These are phyloP conservation scores for Apophysomyces ossiformis DNA, from an alignment of 371 early-diverging fungal genomes.

Conservation along the genomic window DNA sequence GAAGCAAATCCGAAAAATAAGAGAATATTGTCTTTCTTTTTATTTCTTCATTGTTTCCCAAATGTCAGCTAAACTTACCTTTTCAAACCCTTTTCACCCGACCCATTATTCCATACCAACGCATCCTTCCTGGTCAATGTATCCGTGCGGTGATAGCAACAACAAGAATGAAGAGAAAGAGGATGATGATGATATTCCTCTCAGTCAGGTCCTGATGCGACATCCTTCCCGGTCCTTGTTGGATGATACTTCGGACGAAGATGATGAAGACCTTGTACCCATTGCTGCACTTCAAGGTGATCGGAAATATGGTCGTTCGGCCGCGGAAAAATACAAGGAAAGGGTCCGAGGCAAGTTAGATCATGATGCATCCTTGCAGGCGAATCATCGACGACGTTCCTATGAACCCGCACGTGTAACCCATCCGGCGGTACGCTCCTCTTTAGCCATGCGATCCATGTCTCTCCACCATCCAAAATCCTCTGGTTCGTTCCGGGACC, in stretches of 20 bases:
- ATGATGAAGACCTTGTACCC: constrained; percentile 1
- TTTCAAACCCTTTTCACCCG: background rate
- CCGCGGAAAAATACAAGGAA: constrained; percentile 6
- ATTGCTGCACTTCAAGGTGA: constrained; percentile 7
- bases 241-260: background rate
- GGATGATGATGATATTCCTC: background rate
- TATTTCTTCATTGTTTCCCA: background rate
- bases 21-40: no score
- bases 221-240: constrained; percentile 2
- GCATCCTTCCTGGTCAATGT: background rate
- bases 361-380: background rate
- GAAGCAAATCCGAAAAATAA: background rate
- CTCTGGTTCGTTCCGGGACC: background rate
- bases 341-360: background rate
- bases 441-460: background rate
- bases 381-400: background rate
- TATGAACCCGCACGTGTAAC: background rate
- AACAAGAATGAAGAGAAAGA: background rate
- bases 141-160: background rate
- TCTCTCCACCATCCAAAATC: background rate
- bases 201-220: background rate
- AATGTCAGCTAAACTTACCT: constrained; percentile 4
- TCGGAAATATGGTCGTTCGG: background rate
- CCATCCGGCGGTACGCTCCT: background rate
- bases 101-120: background rate